Evolutionary conservation across 352 stramenopile genomes (phyloP), one percentile per base, ranked within the genome.

Genomic region (Thalassiosira hispida): DNA sequence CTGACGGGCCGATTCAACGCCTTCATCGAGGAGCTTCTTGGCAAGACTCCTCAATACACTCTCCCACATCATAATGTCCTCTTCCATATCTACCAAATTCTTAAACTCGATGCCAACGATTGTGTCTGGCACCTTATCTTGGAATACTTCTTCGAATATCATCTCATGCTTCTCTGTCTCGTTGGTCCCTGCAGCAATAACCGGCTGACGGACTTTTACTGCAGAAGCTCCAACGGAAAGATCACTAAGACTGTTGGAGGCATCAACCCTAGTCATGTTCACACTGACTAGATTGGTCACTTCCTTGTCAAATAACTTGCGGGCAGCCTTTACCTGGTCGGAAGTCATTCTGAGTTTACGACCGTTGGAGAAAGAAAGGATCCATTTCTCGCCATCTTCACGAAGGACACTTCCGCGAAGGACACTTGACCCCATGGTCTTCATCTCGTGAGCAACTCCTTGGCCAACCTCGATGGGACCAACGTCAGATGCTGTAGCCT

Each of bases 71-170:
- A 33, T 16, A 12, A 57, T 3, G 16, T 27, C 20, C 6, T 5
- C 25, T 22, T 57, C 18, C 7, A 27, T 22, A 6, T 33, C 49
- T 16, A n/a, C 4, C 49, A 14, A 18, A 18, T 33, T 27, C 49
- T 27, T 11, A 52, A 73, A 73, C 18, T 46, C 7, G 18, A 81
- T 31, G 7, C 72, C 72, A 53, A 81, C 55, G 56, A 81, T 60
- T 27, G 38, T 23, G 9, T 81, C 35, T 55, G 72, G 72, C 11
- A 81, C 51, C 14, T 52, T 49, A 40, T 57, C 72, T 22, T 70
- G 33, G 22, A 47, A 81, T 18, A 52, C 29, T 18, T 74, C 72
- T 61, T 81, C 72, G 29, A 70, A 81, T 27, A 74, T 47, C 18
- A 61, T 29, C 35, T 81, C 72, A 56, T 56, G 70, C 35, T 81